Evolutionary conservation across 2,329 filamentous ascomycete genomes (phyloP).

Genomic region (Botryotinia narcissicola): DNA sequence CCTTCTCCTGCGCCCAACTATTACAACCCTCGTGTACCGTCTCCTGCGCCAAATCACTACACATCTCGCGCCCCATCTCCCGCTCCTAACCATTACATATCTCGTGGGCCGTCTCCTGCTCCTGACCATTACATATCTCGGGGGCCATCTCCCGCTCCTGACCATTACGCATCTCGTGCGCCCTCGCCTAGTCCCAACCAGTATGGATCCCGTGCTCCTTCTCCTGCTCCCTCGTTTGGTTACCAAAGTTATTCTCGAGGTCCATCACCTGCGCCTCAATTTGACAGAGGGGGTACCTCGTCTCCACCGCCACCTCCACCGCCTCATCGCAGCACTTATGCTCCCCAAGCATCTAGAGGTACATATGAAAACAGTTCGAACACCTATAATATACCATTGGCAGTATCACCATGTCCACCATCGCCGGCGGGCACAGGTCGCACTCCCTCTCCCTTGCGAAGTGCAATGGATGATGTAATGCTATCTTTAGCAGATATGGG

Average conservation of each 20-base stretch:
- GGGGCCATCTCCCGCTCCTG: conserved; percentile 24
- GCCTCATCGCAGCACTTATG: conserved; percentile 68
- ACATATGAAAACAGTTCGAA: conserved; percentile 43
- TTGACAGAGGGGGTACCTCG: conserved; percentile 37
- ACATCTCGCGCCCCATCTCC: not conserved
- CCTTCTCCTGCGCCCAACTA: not conserved
- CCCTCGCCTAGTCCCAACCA: conserved; percentile 36
- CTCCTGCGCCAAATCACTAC: conserved; percentile 10
- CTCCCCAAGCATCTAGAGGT: conserved; percentile 34
- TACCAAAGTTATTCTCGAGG: conserved; percentile 40
- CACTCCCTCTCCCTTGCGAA: conserved; percentile 87
- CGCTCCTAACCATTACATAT: not conserved
- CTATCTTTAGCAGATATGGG: conserved; percentile 88
- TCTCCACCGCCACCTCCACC: conserved; percentile 77
- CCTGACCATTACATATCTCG: not conserved
- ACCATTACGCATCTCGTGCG: conserved; percentile 36
- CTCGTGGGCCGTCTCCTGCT: conserved; percentile 1
- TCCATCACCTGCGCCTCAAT: conserved; percentile 41
- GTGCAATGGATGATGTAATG: conserved; percentile 98
- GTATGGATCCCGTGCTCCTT: conserved; percentile 41
- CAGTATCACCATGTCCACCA: conserved; percentile 62
- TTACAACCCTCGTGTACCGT: not conserved
- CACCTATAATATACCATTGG: conserved; percentile 54
- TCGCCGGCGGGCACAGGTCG: conserved; percentile 65
- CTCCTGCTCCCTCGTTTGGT: conserved; percentile 34